phyloP scores from a whole-genome alignment of 148 eudicot species.

The Rhododendron henanense region DNA sequence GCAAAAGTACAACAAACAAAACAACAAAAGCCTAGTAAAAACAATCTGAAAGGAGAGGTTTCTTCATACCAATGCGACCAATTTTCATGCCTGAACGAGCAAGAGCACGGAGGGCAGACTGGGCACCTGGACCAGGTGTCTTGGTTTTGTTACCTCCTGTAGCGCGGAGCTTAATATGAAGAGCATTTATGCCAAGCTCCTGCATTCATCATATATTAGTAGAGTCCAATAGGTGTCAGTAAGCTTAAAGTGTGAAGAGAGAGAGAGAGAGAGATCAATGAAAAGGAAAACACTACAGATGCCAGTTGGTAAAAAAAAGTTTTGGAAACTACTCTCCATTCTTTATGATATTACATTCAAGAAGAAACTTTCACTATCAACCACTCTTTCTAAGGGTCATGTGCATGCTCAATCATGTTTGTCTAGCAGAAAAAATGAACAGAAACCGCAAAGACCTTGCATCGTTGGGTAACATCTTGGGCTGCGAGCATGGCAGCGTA shows the following conservation, averaged over 20 bases:
- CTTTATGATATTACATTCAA: neutral
- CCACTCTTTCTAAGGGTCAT: neutral
- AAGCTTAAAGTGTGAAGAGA: neutral
- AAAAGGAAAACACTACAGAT: neutral
- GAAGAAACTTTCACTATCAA: neutral
- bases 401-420: neutral
- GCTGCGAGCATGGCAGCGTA: constrained; percentile 44
- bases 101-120: constrained; percentile 21
- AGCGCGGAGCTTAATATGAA: constrained; percentile 23
- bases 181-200: constrained; percentile 20
- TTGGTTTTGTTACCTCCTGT: constrained; percentile 20
- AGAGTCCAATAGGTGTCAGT: neutral
- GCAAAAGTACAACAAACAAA: neutral
- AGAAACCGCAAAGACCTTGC: constrained; percentile 28
- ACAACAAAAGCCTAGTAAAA: neutral
- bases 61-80: constrained; percentile 15
- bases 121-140: constrained; percentile 22
- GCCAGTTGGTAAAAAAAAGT: neutral
- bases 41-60: neutral
- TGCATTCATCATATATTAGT: neutral
- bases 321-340: neutral
- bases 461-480: constrained; percentile 50
- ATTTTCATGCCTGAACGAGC: constrained; percentile 21
- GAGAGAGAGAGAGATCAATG: neutral
- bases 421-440: neutral